Base-by-base conservation (phyloP, 2,329 filamentous ascomycete genomes). In the Ceratocystiopsis brevicomis region DNA sequence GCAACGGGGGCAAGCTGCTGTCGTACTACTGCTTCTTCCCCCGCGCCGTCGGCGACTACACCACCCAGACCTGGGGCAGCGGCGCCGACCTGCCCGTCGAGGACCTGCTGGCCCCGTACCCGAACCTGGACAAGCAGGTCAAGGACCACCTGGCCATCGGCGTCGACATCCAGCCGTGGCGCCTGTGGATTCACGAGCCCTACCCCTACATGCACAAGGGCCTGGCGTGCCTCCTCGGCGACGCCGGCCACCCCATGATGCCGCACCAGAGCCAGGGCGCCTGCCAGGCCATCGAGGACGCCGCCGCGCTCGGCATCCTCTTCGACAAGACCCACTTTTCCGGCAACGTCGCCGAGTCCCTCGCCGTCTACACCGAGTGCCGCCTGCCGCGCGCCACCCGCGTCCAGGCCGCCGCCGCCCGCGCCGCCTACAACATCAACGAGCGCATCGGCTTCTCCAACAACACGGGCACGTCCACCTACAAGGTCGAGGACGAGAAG, bases 1-100 rank as follows among this genome's bases (percentile, higher is more conserved):
- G 78, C 59, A 77, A 79, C 52, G 69, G 68, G 18, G 76, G 76
- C 43, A 69, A 69, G 47, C 40, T 48, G 36, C 42, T 48, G 4
- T 48, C 46, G 59, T 81, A 78, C 59, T 81, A 81, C 59, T 79
- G 76, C 59, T 80, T 80, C 63, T 80, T 78, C 57, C 69, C 75
- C 0, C 64, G 70, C 1, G 64, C 67, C 6, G 63, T 66, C 46
- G 71, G 72, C 8, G 73, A 81, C 53, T 80, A 74, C 53, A 63
- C 65, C 3, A 69, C 60, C 38, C 74, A 81, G 43, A 65, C 63
- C 11, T 80, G 76, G 46, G 44, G 46, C 17, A 37, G 36, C n/a
- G 44, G 39, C 14, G 41, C 5, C 14, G 44, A 48, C 19, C 38
- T 17, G 3, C 46, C 46, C 0, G 62, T 73, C 0, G 71, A 75